Percentiles rank a stretch among this genome's conserved stretches.
Conservation (phyloP, 1,284 basidiomycete species). For the Puccinia triticina region DNA sequence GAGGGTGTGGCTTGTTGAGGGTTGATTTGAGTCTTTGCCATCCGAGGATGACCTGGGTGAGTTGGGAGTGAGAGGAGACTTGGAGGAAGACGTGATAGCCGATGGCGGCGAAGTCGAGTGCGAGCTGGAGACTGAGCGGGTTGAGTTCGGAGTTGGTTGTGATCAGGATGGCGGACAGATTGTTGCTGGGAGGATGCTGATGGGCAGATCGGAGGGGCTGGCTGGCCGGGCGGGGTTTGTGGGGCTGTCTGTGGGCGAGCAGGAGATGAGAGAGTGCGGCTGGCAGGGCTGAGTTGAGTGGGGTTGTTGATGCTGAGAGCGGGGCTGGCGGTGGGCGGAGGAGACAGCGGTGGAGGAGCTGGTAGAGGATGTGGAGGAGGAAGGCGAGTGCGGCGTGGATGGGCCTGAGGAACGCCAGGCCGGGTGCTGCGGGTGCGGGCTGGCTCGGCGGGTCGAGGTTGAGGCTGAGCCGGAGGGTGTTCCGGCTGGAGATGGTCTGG, state of each 20-base stretch:
- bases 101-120: not conserved
- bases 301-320: not conserved
- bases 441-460: too few species aligned
- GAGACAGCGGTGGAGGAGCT: not conserved
- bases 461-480: too few species aligned
- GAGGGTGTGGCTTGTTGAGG: not conserved
- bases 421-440: too few species aligned
- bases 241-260: too few species aligned
- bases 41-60: constrained; percentile 3
- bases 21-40: constrained; percentile 36
- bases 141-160: constrained; percentile 18
- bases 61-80: constrained; percentile 29
- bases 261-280: too few species aligned
- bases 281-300: too few species aligned
- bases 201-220: too few species aligned
- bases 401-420: too few species aligned
- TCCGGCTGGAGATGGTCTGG: too few species aligned
- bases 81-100: constrained; percentile 35
- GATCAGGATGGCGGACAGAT: constrained; percentile 23
- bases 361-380: not conserved
- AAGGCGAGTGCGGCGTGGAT: too few species aligned
- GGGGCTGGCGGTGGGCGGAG: not conserved
- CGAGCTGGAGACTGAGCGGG: constrained; percentile 10
- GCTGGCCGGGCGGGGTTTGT: too few species aligned
- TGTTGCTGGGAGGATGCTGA: too few species aligned